phyloP scores from a whole-genome alignment of 345 rosid species.

The Toxicodendron radicans region DNA sequence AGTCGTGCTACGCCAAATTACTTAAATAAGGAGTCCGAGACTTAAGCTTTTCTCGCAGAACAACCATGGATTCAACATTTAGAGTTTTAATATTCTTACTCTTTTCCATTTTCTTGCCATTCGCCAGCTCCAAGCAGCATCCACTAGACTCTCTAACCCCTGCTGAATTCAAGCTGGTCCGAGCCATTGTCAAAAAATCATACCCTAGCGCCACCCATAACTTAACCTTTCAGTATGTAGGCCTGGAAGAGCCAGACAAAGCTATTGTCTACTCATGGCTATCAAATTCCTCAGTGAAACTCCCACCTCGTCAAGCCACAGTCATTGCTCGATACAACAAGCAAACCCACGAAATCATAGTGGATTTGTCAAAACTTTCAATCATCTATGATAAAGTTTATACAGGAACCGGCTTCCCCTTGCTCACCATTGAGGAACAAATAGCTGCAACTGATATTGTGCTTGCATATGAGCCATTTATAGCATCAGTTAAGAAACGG shows the following conservation, averaged over 20 bases:
- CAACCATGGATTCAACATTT: not conserved
- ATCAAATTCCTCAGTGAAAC: conserved; percentile 3
- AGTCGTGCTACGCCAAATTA: no score
- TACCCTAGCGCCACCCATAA: not conserved
- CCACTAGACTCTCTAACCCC: no score
- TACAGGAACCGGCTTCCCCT: no score
- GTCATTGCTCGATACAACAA: conserved; percentile 25
- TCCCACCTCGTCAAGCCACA: conserved; percentile 36
- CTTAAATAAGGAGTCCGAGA: not conserved
- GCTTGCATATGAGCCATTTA: conserved; percentile 26
- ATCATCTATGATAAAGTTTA: no score
- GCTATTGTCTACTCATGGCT: conserved; percentile 22
- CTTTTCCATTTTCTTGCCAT: not conserved
- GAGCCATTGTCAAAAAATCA: no score
- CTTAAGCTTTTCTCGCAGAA: no score
- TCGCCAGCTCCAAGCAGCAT: not conserved
- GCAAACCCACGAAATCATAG: conserved; percentile 32
- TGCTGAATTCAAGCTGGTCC: no score
- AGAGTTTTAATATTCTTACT: not conserved
- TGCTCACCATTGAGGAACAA: conserved; percentile 22
- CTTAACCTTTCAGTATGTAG: conserved; percentile 23
- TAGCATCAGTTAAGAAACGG: conserved; percentile 22
- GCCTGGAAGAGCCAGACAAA: conserved; percentile 25
- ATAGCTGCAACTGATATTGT: conserved; percentile 18
- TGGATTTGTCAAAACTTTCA: conserved; percentile 21